These are phyloP conservation scores for Delitschia confertaspora DNA, from an alignment of 495 filamentous ascomycete species.

Conservation along the genomic window DNA sequence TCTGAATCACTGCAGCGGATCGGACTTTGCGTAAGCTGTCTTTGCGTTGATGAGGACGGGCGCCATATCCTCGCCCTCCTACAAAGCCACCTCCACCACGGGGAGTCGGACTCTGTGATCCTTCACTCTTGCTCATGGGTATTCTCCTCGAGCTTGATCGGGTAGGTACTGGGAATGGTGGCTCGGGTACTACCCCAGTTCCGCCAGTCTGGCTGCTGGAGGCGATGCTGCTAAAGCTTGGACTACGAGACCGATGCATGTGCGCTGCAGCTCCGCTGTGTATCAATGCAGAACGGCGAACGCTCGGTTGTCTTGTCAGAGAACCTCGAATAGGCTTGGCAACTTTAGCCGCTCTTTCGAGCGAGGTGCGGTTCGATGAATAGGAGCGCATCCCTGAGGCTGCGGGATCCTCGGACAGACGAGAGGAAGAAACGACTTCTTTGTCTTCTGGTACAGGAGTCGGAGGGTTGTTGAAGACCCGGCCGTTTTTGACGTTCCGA, in stretches of 20 bases:
- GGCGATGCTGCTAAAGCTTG: slow-evolving; percentile 56
- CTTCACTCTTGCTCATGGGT: slow-evolving; percentile 63
- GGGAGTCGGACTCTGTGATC: slow-evolving; percentile 68
- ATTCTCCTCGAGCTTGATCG: slow-evolving; percentile 78
- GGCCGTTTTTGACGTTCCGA: slow-evolving; percentile 27
- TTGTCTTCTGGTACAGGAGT: slow-evolving; percentile 39
- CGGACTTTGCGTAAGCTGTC: slow-evolving; percentile 64
- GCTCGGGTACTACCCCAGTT: slow-evolving; percentile 18
- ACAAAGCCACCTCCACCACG: slow-evolving; percentile 28
- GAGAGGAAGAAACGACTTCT: slow-evolving; percentile 25
- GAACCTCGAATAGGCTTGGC: slow-evolving; percentile 23
- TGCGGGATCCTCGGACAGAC: slow-evolving; percentile 22
- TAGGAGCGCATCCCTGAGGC: slow-evolving; percentile 6
- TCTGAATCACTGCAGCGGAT: slow-evolving; percentile 65
- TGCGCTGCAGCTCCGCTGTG: slow-evolving; percentile 68
- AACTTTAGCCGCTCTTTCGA: slow-evolving; percentile 26
- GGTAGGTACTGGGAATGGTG: slow-evolving; percentile 78
- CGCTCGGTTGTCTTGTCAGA: slow-evolving; percentile 39
- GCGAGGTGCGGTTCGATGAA: slow-evolving; percentile 20
- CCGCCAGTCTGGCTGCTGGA: slow-evolving; percentile 31
- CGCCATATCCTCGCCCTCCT: slow-evolving; percentile 21
- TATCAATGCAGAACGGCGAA: slow-evolving; percentile 61
- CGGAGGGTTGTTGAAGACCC: slow-evolving; percentile 34
- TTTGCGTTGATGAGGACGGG: slow-evolving; percentile 41
- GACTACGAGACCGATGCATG: slow-evolving; percentile 58